Evolutionary conservation across 768 basidiomycete species (phyloP).

Genomic region (Naematelia aurantialba): DNA sequence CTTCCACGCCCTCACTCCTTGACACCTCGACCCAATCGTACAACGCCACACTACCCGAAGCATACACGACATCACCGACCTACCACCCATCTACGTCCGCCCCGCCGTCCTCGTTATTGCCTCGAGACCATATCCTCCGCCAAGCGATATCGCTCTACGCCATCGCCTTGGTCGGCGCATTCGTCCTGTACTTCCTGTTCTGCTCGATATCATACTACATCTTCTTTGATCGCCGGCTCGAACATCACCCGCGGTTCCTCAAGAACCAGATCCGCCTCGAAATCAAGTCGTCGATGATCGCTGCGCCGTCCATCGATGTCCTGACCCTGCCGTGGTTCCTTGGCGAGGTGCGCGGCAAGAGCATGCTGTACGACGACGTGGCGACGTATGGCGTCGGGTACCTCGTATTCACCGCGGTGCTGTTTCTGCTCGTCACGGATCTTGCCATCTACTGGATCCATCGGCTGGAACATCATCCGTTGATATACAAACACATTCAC

Average conservation of each 20-base stretch:
- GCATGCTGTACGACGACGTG: constrained; percentile 70
- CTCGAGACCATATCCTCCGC: constrained; percentile 71
- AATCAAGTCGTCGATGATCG: constrained; percentile 67
- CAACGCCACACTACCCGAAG: constrained; percentile 23
- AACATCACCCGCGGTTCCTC: constrained; percentile 90
- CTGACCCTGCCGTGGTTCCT: constrained; percentile 92
- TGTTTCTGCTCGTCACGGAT: constrained; percentile 81
- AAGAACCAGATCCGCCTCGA: constrained; percentile 74
- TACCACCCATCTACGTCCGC: constrained; percentile 41
- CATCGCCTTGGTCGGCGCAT: constrained; percentile 76
- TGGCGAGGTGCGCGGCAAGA: constrained; percentile 81
- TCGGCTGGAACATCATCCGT: constrained; percentile 76
- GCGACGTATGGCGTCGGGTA: constrained; percentile 65
- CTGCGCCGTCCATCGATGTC: constrained; percentile 76
- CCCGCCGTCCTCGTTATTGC: constrained; percentile 34
- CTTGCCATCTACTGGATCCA: constrained; percentile 97
- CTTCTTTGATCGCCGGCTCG: constrained; percentile 91
- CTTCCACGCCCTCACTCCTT: constrained; percentile 19
- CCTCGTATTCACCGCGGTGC: constrained; percentile 23
- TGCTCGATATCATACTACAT: constrained; percentile 75
- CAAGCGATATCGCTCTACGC: constrained; percentile 68
- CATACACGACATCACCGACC: constrained; percentile 40
- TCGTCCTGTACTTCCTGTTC: constrained; percentile 80
- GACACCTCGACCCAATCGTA: constrained; percentile 17
- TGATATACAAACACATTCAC: constrained; percentile 83